phyloP scores from a whole-genome alignment of 345 rosid species.

The Nephelium lappaceum region DNA sequence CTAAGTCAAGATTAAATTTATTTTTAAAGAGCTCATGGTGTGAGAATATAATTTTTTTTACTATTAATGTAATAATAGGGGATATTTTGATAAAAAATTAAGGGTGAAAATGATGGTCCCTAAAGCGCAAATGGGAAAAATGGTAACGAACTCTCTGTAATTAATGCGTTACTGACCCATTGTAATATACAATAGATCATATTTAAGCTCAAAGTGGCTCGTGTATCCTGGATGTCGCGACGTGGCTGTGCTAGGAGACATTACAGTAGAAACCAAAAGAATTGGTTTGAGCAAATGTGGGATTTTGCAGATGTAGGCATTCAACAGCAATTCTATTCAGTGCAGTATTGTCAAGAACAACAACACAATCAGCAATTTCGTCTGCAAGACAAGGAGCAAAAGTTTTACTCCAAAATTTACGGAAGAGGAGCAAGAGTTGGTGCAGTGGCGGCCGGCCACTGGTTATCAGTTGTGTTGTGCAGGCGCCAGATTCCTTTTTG shows the following conservation, averaged over 20 bases:
- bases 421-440: neutral
- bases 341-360: conserved; percentile 97
- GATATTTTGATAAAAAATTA: no score
- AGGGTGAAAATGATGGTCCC: no score
- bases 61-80: no score
- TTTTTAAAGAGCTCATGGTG: no score
- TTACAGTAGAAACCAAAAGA: conserved; percentile 92
- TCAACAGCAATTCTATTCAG: conserved; percentile 94
- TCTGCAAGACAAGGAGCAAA: neutral
- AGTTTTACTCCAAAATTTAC: neutral
- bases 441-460: neutral
- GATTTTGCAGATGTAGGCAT: conserved; percentile 83
- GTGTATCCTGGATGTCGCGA: conserved; percentile 95
- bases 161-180: no score
- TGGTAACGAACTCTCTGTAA: no score
- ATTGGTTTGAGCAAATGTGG: conserved; percentile 92
- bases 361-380: conserved; percentile 97
- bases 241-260: conserved; percentile 99
- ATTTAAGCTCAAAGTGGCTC: conserved; percentile 46
- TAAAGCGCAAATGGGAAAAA: no score
- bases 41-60: no score
- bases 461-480: neutral
- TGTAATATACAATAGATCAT: no score
- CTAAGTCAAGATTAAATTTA: no score
- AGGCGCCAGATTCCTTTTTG: neutral